These are phyloP conservation scores for Hemisphaericaspora subhashii DNA, from an alignment of 1,139 yeast species.

Conservation along the genomic window DNA sequence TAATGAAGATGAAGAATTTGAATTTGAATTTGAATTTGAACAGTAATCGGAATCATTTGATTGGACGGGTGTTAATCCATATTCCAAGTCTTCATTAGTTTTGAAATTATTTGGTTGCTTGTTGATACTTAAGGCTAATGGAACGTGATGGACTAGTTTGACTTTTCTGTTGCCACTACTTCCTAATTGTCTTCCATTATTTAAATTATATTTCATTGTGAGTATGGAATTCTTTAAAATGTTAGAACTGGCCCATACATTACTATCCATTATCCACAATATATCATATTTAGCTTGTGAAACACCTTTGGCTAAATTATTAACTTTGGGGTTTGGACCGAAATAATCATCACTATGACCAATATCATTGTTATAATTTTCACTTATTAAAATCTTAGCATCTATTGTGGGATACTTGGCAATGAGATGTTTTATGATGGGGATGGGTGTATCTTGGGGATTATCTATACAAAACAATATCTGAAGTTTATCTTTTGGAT, in stretches of 20 bases:
- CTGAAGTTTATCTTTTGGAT: constrained; percentile 61
- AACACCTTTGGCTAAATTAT: constrained; percentile 81
- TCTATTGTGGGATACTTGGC: constrained; percentile 57
- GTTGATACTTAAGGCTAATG: constrained; percentile 54
- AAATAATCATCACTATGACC: constrained; percentile 42
- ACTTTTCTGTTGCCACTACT: constrained; percentile 38
- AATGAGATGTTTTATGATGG: constrained; percentile 53
- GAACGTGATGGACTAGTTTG: constrained; percentile 78
- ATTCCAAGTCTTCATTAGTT: constrained; percentile 19
- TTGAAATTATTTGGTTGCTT: background rate
- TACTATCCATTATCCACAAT: constrained; percentile 86
- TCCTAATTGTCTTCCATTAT: constrained; percentile 42
- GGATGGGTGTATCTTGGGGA: constrained; percentile 62
- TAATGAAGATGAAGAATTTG: constrained; percentile 1
- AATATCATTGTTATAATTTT: constrained; percentile 27
- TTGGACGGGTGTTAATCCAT: constrained; percentile 20
- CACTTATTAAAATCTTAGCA: constrained; percentile 56
- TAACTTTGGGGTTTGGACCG: constrained; percentile 91
- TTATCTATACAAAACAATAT: constrained; percentile 75
- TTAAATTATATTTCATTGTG: constrained; percentile 47
- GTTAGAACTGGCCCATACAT: constrained; percentile 75
- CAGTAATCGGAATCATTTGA: constrained; percentile 13
- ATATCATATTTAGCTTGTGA: constrained; percentile 66
- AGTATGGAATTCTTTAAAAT: constrained; percentile 66
- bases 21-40: background rate